Evolutionary conservation across 139 green algal genomes (phyloP), one percentile per base, ranked within the genome.

Genomic region (Diplosphaera chodatii): DNA sequence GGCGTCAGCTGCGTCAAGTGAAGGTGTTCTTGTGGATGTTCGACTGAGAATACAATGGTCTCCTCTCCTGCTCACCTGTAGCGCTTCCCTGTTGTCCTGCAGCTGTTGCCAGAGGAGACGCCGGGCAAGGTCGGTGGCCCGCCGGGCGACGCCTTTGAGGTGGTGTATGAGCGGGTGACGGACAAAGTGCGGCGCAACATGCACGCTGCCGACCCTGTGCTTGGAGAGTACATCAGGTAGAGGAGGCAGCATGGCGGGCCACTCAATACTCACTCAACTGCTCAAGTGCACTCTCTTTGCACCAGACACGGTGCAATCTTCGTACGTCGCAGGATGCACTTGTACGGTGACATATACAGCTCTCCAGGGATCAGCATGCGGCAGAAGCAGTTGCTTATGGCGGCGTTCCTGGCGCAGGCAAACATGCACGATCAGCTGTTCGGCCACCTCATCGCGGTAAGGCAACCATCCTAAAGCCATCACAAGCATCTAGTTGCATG

Each of bases 351-450:
- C 72, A 48, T 91, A 1, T 89, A 88, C 71, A 83, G 70, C 76
- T 77, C 63, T 29, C 85, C 85, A 18, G 85, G 83, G 1, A 27
- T 89, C 16, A 48, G 62, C 55, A 40, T 90, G 40, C 59, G 33
- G 21, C 72, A 79, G 40, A 88, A 88, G 74, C 80, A 91, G 82
- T 56, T 90, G 66, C 73, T 89, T 4, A 85, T 80, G 32, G 73
- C 70, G 18, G 72, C 77, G 23, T 85, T 84, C 72, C 77, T 91
- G 22, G 73, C 56, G 0, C 65, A 84, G 74, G 80, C 81, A 0
- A 32, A 78, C 74, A 91, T 91, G 85, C 78, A 70, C 16, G 83
- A 89, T 55, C 81, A 91, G 84, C 77, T 91, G 55, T 91, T 84
- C 70, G 82, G 84, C 2, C 85, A 91, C 67, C 63, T 80, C 16